phyloP scores from a whole-genome alignment of 495 filamentous ascomycete species.

The Aspergillus ellipticus region DNA sequence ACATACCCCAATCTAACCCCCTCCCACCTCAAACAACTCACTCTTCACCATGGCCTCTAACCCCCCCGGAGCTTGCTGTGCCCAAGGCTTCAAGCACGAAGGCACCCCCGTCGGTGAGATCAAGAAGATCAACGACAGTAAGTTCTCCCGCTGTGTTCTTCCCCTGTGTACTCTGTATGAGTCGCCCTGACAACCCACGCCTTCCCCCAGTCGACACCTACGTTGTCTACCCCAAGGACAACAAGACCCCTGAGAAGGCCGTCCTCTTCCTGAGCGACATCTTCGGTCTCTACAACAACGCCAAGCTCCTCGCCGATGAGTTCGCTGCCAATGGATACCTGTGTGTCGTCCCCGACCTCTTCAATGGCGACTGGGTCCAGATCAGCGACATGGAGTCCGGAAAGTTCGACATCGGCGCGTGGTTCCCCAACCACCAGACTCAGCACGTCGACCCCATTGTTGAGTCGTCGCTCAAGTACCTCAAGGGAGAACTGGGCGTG shows the following conservation, averaged over 20 bases:
- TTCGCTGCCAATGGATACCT: conserved; percentile 80
- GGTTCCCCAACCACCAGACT: conserved; percentile 57
- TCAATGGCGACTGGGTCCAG: conserved; percentile 64
- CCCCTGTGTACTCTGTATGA: not conserved
- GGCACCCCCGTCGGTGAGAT: conserved; percentile 38
- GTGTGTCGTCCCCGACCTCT: conserved; percentile 70
- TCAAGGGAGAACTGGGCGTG: conserved; percentile 53
- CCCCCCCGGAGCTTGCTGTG: conserved; percentile 54
- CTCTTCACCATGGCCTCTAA: conserved; percentile 52
- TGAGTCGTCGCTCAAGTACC: conserved; percentile 53
- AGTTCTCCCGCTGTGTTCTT: conserved; percentile 8
- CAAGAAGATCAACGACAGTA: conserved; percentile 40
- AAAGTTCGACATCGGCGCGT: conserved; percentile 57
- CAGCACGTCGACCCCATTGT: conserved; percentile 63
- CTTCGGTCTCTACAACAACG: conserved; percentile 71
- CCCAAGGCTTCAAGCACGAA: conserved; percentile 50
- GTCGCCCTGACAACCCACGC: not conserved
- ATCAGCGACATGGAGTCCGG: conserved; percentile 50
- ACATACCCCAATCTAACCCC: not conserved
- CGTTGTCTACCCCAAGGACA: conserved; percentile 38
- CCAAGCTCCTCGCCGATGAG: conserved; percentile 78
- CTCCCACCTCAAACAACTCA: not conserved
- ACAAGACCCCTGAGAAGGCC: conserved; percentile 40
- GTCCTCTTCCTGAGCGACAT: conserved; percentile 58
- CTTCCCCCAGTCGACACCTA: conserved; percentile 36